Evolutionary conservation across 257 asterid genomes (phyloP), one percentile per base, ranked within the genome.

Genomic region (Nicotiana obtusifolia): DNA sequence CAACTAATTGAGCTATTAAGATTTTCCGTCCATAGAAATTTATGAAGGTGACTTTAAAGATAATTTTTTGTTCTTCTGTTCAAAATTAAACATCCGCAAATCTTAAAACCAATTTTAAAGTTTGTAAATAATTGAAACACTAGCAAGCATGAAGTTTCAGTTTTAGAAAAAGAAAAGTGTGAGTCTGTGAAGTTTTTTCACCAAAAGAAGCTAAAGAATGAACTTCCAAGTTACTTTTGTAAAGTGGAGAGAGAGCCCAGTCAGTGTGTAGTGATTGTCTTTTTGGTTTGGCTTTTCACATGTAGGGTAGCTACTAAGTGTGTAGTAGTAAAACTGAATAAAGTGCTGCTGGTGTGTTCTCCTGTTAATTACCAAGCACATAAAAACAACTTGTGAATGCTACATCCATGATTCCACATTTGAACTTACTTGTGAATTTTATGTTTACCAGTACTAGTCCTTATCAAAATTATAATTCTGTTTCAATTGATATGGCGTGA

Each of bases 271-370:
- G 61, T 73, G 22, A 15, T 47, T 73, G 61, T 73, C 78, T 47
- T 44, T 73, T 47, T 73, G 78, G 78, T 73, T 73, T 73, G 78
- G 78, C 78, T n/a, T 73, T 73, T 44, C 78, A 71, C 37, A 47
- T 47, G 20, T 22, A 37, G 44, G 44, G 44, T 22, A 44, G 37
- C 31, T 13, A 57, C 22, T 44, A 44, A n/a, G 31, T 68, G 4
- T 35, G n/a, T n/a, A n/a, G 41, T 35, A 47, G 54, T 47, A 49
- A 49, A 49, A 49, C 17, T 49, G 4, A 49, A 49, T 37, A 37
- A 49, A 10, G 54, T 73, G 60, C 1, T 73, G 3, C 44, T 64
- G 44, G 31, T 44, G 78, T 47, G 13, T 22, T 73, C 61, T 47
- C 78, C 41, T n/a, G n/a, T n/a, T n/a, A n/a, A n/a, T 24, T 73